These are phyloP conservation scores for Coprinellus aureogranulatus DNA, from an alignment of 768 basidiomycete species.

Conservation along the genomic window DNA sequence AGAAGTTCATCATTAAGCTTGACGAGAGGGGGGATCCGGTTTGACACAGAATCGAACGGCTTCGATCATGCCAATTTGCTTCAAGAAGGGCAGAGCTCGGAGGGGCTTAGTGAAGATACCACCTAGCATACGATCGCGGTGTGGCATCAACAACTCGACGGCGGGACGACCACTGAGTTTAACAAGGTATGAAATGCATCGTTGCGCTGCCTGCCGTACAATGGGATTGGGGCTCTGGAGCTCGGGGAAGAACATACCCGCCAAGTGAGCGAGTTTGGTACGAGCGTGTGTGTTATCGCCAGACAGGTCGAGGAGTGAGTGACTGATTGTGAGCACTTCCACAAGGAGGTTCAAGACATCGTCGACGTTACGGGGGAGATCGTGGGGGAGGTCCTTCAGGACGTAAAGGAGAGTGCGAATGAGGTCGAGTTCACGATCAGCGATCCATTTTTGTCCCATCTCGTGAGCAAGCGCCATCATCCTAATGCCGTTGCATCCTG, in stretches of 20 bases:
- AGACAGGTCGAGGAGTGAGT: conserved; percentile 44
- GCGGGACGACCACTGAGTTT: conserved; percentile 68
- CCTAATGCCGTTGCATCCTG: conserved; percentile 82
- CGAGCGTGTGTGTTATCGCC: conserved; percentile 45
- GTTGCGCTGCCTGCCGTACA: conserved; percentile 81
- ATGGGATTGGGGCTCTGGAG: conserved; percentile 82
- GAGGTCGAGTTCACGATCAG: conserved; percentile 85
- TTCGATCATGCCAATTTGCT: conserved; percentile 98
- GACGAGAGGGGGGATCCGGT: conserved; percentile 82
- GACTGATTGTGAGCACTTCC: conserved; percentile 61
- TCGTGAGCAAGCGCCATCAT: conserved; percentile 73
- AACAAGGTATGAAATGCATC: conserved; percentile 75
- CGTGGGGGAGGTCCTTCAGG: conserved; percentile 90
- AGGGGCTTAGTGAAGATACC: conserved; percentile 96
- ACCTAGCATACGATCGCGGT: conserved; percentile 84
- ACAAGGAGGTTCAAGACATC: conserved; percentile 67
- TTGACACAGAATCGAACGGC: conserved; percentile 92
- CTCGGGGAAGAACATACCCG: conserved; percentile 85
- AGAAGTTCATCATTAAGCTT: conserved; percentile 91
- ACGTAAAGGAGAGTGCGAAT: conserved; percentile 87
- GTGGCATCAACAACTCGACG: conserved; percentile 75
- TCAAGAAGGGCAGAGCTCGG: conserved; percentile 87
- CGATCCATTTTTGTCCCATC: conserved; percentile 74
- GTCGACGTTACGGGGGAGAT: conserved; percentile 78
- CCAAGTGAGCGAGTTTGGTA: conserved; percentile 63